Conservation (phyloP, 371 early-diverging fungal genomes). For the Rhizopus delemar region DNA sequence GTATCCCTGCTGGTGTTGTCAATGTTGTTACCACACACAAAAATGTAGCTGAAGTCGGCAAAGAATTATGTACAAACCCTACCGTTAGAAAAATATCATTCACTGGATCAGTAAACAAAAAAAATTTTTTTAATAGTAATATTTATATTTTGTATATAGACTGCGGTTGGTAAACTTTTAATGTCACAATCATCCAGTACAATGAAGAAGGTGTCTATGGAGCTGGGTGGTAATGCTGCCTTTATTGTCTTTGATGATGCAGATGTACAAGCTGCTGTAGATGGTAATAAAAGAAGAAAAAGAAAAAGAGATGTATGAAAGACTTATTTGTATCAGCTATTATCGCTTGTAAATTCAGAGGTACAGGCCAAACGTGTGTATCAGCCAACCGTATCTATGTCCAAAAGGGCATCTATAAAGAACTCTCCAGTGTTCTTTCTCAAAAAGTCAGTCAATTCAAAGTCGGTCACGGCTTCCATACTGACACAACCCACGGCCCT, state of each 20-base stretch:
- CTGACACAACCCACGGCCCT: conserved; percentile 73
- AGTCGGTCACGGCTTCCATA: conserved; percentile 67
- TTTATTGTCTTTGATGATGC: conserved; percentile 91
- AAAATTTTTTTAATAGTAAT: not conserved
- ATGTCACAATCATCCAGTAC: conserved; percentile 73
- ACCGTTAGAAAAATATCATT: conserved; percentile 76
- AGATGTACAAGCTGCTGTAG: conserved; percentile 65
- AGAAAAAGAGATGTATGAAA: conserved; percentile 32
- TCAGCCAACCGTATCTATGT: conserved; percentile 88
- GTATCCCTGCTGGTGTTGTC: conserved; percentile 87
- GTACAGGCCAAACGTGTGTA: conserved; percentile 87
- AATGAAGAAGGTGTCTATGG: conserved; percentile 79
- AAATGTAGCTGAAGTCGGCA: conserved; percentile 67
- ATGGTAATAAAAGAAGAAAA: conserved; percentile 29
- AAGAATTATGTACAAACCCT: conserved; percentile 67
- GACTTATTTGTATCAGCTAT: conserved; percentile 25
- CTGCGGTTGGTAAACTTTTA: conserved; percentile 71
- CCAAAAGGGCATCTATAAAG: conserved; percentile 71
- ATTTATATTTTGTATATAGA: conserved; percentile 28
- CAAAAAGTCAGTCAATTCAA: conserved; percentile 61
- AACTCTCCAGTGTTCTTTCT: conserved; percentile 60
- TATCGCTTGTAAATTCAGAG: conserved; percentile 80
- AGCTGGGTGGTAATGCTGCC: conserved; percentile 87
- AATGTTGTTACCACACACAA: conserved; percentile 74
- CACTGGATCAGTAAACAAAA: conserved; percentile 69